Conservation (phyloP, 371 early-diverging fungal genomes). For the Mortierella sp. region DNA sequence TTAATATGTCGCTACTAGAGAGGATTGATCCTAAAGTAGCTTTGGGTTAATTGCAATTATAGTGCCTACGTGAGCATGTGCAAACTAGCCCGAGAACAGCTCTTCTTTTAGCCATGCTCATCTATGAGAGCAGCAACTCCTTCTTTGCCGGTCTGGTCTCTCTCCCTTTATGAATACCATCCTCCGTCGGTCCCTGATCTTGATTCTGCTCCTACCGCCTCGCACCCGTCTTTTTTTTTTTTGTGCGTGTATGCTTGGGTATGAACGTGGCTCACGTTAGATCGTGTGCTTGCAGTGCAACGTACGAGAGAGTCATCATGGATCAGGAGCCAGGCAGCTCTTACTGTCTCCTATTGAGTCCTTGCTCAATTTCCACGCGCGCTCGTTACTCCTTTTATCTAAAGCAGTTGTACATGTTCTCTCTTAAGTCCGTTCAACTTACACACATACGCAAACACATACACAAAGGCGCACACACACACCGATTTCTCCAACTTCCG, state of each 20-base stretch:
- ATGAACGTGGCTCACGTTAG: not conserved
- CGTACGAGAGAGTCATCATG: not conserved
- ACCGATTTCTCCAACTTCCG: not conserved
- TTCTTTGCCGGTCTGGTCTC: not conserved
- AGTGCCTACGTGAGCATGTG: not conserved
- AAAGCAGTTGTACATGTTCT: too few species aligned
- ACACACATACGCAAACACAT: too few species aligned
- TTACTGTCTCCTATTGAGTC: not conserved
- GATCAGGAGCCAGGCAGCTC: not conserved
- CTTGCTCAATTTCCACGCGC: constrained; percentile 7
- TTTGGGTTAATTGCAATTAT: constrained; percentile 27
- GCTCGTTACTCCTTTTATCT: constrained; percentile 17
- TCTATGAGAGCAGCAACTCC: constrained; percentile 3
- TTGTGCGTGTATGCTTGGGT: not conserved
- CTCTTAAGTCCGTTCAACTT: too few species aligned
- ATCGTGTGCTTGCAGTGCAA: not conserved
- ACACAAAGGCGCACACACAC: too few species aligned
- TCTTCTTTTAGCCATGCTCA: not conserved
- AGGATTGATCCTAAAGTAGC: constrained; percentile 17
- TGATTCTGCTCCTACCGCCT: too few species aligned
- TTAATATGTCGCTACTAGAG: too few species aligned
- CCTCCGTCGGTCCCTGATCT: not conserved
- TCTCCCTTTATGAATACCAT: not conserved
- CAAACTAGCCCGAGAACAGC: constrained; percentile 2
- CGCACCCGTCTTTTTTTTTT: not conserved